A percentile compares a stretch with the other conserved stretches of the same genome.
Conservation (phyloP, 441 rosid genomes). For the Arabidopsis lyrata region DNA sequence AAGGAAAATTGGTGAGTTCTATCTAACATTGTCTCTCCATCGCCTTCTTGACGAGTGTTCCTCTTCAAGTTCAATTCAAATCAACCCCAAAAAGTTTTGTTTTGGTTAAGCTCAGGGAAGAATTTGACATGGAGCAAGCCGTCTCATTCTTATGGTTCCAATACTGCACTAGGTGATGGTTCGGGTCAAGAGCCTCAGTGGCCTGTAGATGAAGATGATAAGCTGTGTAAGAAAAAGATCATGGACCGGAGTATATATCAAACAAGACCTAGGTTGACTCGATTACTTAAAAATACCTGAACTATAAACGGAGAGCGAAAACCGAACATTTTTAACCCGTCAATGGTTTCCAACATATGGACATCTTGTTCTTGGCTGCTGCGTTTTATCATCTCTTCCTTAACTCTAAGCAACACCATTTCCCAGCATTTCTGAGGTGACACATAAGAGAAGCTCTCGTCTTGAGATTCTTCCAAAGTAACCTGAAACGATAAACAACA, state of each 20-base stretch:
- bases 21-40: neutral
- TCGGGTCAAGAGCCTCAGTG: slow-evolving; percentile 81
- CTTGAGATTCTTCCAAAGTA: slow-evolving; percentile 66
- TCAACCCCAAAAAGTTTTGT: slow-evolving; percentile 44
- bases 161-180: slow-evolving; percentile 67
- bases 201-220: slow-evolving; percentile 50
- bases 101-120: slow-evolving; percentile 31
- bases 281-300: slow-evolving; percentile 56
- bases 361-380: neutral
- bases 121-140: slow-evolving; percentile 16
- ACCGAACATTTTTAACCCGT: slow-evolving; percentile 84
- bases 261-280: neutral
- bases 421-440: slow-evolving; percentile 89
- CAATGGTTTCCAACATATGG: slow-evolving; percentile 46
- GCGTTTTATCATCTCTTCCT: slow-evolving; percentile 7
- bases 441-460: slow-evolving; percentile 51
- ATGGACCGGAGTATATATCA: neutral
- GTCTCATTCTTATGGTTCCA: slow-evolving; percentile 60
- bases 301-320: slow-evolving; percentile 62
- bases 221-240: slow-evolving; percentile 17
- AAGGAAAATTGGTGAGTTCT: neutral
- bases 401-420: slow-evolving; percentile 60
- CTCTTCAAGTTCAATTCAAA: slow-evolving; percentile 24
- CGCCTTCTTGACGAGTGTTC: slow-evolving; percentile 13
- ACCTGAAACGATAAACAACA: slow-evolving; percentile 55